Evolutionary conservation across 202 grass and related monocot genomes (phyloP), one percentile per base, ranked within the genome.

Genomic region (Carex sylvatica): DNA sequence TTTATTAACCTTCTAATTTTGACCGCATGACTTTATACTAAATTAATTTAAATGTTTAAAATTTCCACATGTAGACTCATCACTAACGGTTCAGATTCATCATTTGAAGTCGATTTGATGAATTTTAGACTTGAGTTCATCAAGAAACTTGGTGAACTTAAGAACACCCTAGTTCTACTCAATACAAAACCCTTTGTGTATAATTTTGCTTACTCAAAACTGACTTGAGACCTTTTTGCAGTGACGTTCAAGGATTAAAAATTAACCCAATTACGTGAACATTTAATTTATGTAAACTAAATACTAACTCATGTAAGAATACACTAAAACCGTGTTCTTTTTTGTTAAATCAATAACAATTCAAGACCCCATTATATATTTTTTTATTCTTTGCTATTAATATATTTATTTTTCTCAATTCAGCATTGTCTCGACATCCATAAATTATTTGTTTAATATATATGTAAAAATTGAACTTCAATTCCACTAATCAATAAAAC

Each of bases 401-500:
- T 49, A 20, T 49, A 40, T 40, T 7, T 40, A 15, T 58, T n/a
- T 58, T 59, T 56, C n/a, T 20, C n/a, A 59, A 19, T 20, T 18
- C n/a, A 20, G 18, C 56, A 9, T 8, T 59, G 56, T 8, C n/a
- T n/a, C 56, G 20, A 9, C 2, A 59, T 19, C 1, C 7, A 59
- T 0, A 20, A 59, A 20, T 19, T 20, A 59, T n/a, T 59, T 5
- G 4, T 0, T 28, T 28, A 28, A 28, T 28, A 28, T 28, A 62
- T 26, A 26, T 0, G 26, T 26, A 26, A 62, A 15, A 65, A 65
- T 65, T 1, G 12, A 31, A 28, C 11, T 66, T 18, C 22, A 26
- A 81, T 65, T 81, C 38, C 10, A 38, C 58, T 81, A 81, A 49
- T 49, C 46, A 13, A 49, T 49, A 49, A 49, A 49, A 49, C 46